Evolutionary conservation across 768 basidiomycete genomes (phyloP), one percentile per base, ranked within the genome.

Genomic region (Podaxis rugospora): DNA sequence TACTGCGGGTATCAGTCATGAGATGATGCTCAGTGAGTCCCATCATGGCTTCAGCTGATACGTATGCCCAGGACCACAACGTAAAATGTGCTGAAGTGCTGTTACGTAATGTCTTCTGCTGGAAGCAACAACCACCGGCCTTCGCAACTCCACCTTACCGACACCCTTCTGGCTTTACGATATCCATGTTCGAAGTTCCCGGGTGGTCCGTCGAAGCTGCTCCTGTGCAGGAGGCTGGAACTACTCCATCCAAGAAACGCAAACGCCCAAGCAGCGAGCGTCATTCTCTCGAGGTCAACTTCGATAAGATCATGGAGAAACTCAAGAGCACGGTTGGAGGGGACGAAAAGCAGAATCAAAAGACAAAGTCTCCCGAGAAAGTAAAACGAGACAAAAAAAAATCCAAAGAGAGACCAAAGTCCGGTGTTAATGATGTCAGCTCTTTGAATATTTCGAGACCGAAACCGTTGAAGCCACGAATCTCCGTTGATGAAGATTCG

Each of bases 221-320:
- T 6, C 80, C 82, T 5, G 70, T 83, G 49, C 60, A 73, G 32
- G 72, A 76, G 46, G 66, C 72, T 4, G 65, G 62, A 39, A 57
- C 62, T 1, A 69, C 70, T 23, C 62, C 70, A 2, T 81, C 80
- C 16, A 85, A 80, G 68, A 89, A 85, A 64, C 83, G 85, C 47
- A 83, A 86, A 68, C 78, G 81, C 37, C 71, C 76, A 1, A 62
- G 67, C 18, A 68, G 69, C 23, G 78, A 81, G 42, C 68, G 72
- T 44, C 54, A 73, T 76, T 58, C 71, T 13, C 77, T 79, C 14
- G 78, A 80, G 60, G 72, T 78, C 65, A 87, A 86, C 69, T 62
- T 89, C 28, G 86, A 89, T 65, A 87, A 82, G 67, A 73, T 89
- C 51, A 75, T 89, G 65, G 75, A 77, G 52, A 82, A 77, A 66